Evolutionary conservation across 192 early-diverging fungal species (phyloP).

Genomic region (Backusella macrospora): DNA sequence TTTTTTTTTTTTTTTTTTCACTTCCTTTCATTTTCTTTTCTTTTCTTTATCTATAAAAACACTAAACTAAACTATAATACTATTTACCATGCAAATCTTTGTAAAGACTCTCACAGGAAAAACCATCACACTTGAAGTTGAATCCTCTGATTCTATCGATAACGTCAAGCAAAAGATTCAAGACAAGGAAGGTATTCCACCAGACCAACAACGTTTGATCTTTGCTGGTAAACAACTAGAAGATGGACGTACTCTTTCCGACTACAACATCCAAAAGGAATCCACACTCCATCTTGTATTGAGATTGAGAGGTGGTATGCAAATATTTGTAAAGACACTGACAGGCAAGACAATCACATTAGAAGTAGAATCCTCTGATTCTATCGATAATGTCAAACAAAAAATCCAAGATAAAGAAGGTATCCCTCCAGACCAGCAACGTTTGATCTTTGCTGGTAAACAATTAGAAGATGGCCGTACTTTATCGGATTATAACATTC

Average conservation of each 20-base stretch:
- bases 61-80: constrained; percentile 27
- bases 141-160: constrained; percentile 77
- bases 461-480: constrained; percentile 78
- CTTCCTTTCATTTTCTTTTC: background rate
- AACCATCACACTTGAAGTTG: constrained; percentile 93
- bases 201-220: constrained; percentile 79
- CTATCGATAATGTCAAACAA: constrained; percentile 88
- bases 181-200: constrained; percentile 93
- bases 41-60: constrained; percentile 25
- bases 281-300: constrained; percentile 70
- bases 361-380: constrained; percentile 92
- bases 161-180: constrained; percentile 91
- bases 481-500: constrained; percentile 76
- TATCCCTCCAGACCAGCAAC: constrained; percentile 81
- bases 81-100: constrained; percentile 66
- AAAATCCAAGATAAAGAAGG: constrained; percentile 67
- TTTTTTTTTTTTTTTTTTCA: background rate
- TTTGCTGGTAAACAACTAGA: constrained; percentile 79
- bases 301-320: constrained; percentile 74
- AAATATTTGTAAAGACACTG: constrained; percentile 89
- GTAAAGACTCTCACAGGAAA: constrained; percentile 93
- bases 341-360: constrained; percentile 86
- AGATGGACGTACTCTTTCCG: constrained; percentile 65
- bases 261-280: constrained; percentile 75
- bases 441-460: constrained; percentile 78